Evolutionary conservation across 2,329 filamentous ascomycete genomes (phyloP), one percentile per base, ranked within the genome.

Genomic region (Diaporthe destruens): DNA sequence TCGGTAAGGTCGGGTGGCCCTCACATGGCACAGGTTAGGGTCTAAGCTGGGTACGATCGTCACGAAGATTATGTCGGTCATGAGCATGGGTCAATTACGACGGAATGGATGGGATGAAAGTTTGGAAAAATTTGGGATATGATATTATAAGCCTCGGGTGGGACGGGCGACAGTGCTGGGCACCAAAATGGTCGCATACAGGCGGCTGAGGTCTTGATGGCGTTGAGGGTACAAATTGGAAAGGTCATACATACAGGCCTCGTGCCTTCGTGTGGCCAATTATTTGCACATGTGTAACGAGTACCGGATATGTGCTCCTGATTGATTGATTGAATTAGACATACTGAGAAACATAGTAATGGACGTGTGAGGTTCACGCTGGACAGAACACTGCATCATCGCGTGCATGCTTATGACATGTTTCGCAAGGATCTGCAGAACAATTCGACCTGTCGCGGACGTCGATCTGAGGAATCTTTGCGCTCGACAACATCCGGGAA

Each of bases 21-120:
- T 69, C 85, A 80, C 77, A 90, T 90, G 88, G 86, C 87, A 69
- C 88, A 90, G 82, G 85, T 90, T 74, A 81, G 85, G 75, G 87
- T 85, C 61, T 87, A 82, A 82, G 72, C 23, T 42, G 23, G 25
- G 53, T 67, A 23, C 53, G 55, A 63, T 68, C 7, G 55, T 49
- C 47, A 72, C 67, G 69, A 67, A 42, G 39, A 44, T n/a, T 44
- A 47, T 14, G 57, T 47, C 16, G 57, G 39, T 44, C 18, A 44
- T 29, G 56, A 23, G 29, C 68, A 49, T 25, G n/a, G 39, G 39
- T 42, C 16, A 42, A 42, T 55, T 14, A 69, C 25, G 59, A 71
- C 7, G 68, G 44, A 12, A 23, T 3, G 39, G 32, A n/a, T n/a
- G 54, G 39, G 32, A 42, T 20, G 67, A 39, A 36, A 49, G 59